Base-by-base conservation (phyloP, 345 rosid genomes). In the Litchi chinensis region DNA sequence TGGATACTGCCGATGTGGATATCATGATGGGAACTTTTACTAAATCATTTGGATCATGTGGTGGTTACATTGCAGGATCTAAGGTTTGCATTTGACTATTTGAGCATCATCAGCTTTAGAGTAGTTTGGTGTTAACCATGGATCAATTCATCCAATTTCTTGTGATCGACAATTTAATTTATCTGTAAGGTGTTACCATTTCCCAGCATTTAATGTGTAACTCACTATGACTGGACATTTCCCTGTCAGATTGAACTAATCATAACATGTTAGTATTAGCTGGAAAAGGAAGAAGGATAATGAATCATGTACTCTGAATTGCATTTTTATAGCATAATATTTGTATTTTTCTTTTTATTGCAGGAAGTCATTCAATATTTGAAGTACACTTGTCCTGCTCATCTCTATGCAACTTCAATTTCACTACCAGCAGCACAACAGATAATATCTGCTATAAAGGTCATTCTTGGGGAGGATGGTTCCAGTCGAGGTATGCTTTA, bases 11-110 rank as follows among this genome's bases (percentile, higher is more conserved):
- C 73, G 97, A 94, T 80, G 93, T 96, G 77, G 99, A 96, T 85
- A 52, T 96, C 74, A 96, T 96, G 99, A 96, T 96, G 99, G 98
- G 99, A 90, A 96, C 97, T 82, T 96, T 96, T 83, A 88, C 98
- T 1, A 96, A 96, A 83, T 94, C 99, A n/a, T 96, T 96, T 76
- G 99, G 97, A 43, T 96, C 99, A 56, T 94, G 92, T 82, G 99
- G 99, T 76, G 99, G 99, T 70, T 96, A 94, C 78, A 91, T 94
- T 90, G 97, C 97, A 60, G 98, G 95, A 77, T 96, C 97, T 59
- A 90, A 94, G 98, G 99, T 96, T 73, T 73, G 82, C 72, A 46
- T 71, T 59, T 26, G 28, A 26, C 28, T 26, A 26, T 26, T 26
- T 69, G 43, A 63, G 70, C 77, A 28, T 12, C 22, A 71, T 76